These are phyloP conservation scores for Mycena olivaceomarginata DNA, from an alignment of 768 basidiomycete species.

Conservation along the genomic window DNA sequence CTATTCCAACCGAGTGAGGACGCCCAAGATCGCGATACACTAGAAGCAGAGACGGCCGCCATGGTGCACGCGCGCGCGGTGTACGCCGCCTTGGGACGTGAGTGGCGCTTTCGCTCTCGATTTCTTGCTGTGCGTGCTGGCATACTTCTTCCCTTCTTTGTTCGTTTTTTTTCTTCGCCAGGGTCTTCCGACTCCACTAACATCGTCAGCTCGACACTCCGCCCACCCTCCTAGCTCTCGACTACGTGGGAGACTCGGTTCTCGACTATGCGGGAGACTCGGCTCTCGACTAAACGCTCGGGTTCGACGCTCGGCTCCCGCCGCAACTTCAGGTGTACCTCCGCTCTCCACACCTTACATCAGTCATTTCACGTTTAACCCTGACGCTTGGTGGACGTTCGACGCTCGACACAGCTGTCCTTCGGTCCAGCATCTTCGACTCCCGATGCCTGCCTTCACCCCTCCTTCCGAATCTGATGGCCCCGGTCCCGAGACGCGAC, in stretches of 20 bases:
- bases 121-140: no score
- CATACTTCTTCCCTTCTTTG: not conserved
- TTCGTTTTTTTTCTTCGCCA: not conserved
- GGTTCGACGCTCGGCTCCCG: conserved; percentile 6
- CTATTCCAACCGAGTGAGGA: not conserved
- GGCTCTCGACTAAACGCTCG: not conserved
- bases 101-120: no score
- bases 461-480: no score
- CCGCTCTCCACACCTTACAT: not conserved
- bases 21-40: conserved; percentile 1
- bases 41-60: not conserved
- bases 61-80: not conserved
- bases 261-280: not conserved
- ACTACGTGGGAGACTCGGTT: no score
- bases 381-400: conserved; percentile 7
- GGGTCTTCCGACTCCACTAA: conserved; percentile 12
- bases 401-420: not conserved
- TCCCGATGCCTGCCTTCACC: no score
- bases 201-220: not conserved
- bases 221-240: not conserved
- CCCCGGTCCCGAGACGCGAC: no score
- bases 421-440: no score
- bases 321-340: not conserved
- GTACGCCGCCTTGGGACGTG: not conserved
- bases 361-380: not conserved